These are phyloP conservation scores for Aspergillus ellipticus DNA, from an alignment of 495 filamentous ascomycete genomes.

Conservation along the genomic window DNA sequence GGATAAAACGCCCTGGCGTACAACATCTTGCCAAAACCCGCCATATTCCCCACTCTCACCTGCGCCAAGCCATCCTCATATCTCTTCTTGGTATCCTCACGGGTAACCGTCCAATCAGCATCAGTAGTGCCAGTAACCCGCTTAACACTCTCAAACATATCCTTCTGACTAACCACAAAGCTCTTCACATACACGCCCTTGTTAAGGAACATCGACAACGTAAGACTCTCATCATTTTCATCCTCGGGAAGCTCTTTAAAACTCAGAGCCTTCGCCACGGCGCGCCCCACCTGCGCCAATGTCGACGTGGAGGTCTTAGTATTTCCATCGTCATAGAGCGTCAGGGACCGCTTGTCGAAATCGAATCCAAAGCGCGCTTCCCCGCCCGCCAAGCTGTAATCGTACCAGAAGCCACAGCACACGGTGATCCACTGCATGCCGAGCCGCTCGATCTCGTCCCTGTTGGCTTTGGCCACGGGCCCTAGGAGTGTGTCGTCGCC, in stretches of 20 bases:
- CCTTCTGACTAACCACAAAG: slow-evolving; percentile 49
- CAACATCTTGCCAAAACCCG: slow-evolving; percentile 48
- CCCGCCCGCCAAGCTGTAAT: slow-evolving; percentile 41
- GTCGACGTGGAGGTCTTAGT: slow-evolving; percentile 38
- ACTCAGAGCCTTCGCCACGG: slow-evolving; percentile 43
- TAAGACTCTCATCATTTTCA: slow-evolving; percentile 35
- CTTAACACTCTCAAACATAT: slow-evolving; percentile 52
- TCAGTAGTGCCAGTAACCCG: slow-evolving; percentile 47
- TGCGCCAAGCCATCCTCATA: slow-evolving; percentile 41
- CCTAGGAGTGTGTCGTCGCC: slow-evolving; percentile 19
- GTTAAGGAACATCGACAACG: slow-evolving; percentile 38
- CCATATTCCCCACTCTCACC: slow-evolving; percentile 40
- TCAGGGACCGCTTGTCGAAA: slow-evolving; percentile 36
- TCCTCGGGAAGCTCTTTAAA: slow-evolving; percentile 47
- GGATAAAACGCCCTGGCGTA: slow-evolving; percentile 52
- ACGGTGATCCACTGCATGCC: slow-evolving; percentile 48
- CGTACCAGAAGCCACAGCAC: slow-evolving; percentile 52
- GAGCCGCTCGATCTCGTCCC: slow-evolving; percentile 40
- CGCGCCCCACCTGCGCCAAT: slow-evolving; percentile 44
- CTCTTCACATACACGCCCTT: slow-evolving; percentile 41
- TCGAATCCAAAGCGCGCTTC: slow-evolving; percentile 45
- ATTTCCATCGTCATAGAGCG: slow-evolving; percentile 50
- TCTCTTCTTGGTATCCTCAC: slow-evolving; percentile 40
- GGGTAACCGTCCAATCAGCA: slow-evolving; percentile 52
- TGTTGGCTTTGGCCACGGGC: slow-evolving; percentile 8